These are phyloP conservation scores for Aureobasidium melanogenum DNA, from an alignment of 2,329 filamentous ascomycete species.

Conservation along the genomic window DNA sequence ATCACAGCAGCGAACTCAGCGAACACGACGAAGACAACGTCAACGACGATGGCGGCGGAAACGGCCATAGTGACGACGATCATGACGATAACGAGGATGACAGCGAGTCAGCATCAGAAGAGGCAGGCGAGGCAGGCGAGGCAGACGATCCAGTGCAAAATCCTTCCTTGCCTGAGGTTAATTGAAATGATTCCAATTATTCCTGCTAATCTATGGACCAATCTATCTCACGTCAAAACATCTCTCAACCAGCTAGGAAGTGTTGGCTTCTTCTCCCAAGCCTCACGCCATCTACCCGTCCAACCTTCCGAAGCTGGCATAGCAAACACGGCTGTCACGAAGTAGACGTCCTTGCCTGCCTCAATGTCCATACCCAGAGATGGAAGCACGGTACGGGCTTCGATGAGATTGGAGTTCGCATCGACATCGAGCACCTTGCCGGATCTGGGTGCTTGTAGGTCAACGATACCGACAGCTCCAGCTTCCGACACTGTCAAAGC, in stretches of 20 bases:
- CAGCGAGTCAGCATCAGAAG: background rate
- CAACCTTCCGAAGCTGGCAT: constrained; percentile 51
- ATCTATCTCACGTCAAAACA: background rate
- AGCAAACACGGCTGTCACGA: constrained; percentile 63
- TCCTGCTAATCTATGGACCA: background rate
- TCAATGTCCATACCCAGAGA: constrained; percentile 55
- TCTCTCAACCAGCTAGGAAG: constrained; percentile 14
- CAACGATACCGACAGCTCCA: constrained; percentile 43
- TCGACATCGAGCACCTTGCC: constrained; percentile 66
- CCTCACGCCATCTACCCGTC: constrained; percentile 46
- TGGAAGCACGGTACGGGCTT: constrained; percentile 63
- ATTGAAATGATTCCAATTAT: background rate
- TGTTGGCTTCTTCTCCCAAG: constrained; percentile 26
- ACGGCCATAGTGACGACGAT: no score
- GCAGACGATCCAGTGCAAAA: no score
- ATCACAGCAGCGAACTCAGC: background rate
- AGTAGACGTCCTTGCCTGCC: constrained; percentile 53
- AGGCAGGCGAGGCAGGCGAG: background rate
- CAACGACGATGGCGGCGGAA: no score
- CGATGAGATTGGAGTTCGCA: constrained; percentile 68
- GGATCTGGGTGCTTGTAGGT: constrained; percentile 35
- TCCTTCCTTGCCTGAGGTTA: background rate
- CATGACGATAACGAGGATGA: background rate
- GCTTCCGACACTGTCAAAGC: constrained; percentile 40
- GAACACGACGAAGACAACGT: no score